Evolutionary conservation across 2,329 filamentous ascomycete genomes (phyloP), one percentile per base, ranked within the genome.

Genomic region (Aspergillus texensis): DNA sequence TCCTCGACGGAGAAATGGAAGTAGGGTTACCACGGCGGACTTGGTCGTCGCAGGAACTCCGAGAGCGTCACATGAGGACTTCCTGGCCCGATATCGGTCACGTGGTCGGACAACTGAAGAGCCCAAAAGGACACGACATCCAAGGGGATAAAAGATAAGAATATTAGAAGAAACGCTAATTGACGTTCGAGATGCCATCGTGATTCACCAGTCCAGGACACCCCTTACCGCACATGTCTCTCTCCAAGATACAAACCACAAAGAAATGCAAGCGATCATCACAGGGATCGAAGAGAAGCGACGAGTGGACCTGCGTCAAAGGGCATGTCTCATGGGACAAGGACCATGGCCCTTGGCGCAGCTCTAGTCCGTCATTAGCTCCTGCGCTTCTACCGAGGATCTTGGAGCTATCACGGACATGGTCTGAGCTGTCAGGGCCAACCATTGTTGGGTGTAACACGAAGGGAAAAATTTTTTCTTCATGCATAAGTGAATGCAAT

Each of bases 221-320:
- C 26, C 46, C 24, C 24, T 50, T 50, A 50, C 24, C 26, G 24
- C 26, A 30, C 6, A 10, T 19, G 16, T 50, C 6, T 4, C 26
- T 19, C 4, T 30, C 26, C 14, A 9, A 28, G 6, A 16, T 16
- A 30, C 46, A 50, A 9, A 30, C 14, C 46, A 19, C 16, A 12
- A 48, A 48, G 46, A 10, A 30, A n/a, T 1, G 16, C 30, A 48
- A 19, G 45, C 39, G 61, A 63, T 63, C 61, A 57, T 60, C 57
- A 39, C 61, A 53, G 58, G 61, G 61, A 63, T 63, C 57, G 43
- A 45, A 56, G 24, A 36, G 39, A 58, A 48, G 26, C 21, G 43
- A n/a, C 41, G 28, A 48, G 57, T 36, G 57, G 57, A 58, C 57
- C 57, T 58, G 57, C 57, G 43, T 41, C 36, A 26, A 28, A 14